A percentile compares a stretch with the other conserved stretches of the same genome.
These are phyloP conservation scores for Graphium sp. DNA, from an alignment of 2,329 filamentous ascomycete genomes.

Conservation along the genomic window DNA sequence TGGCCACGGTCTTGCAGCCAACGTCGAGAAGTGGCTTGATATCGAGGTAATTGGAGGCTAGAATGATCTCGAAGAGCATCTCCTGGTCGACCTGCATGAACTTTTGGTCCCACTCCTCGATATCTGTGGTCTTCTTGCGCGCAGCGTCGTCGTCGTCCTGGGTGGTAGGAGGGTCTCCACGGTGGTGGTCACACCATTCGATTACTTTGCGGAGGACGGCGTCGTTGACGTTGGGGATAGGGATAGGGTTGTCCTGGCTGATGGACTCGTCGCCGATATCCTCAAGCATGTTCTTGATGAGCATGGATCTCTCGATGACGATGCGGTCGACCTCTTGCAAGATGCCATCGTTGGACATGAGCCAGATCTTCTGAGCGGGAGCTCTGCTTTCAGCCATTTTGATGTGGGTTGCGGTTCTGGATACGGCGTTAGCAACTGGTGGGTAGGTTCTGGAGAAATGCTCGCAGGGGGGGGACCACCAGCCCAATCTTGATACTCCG, in stretches of 20 bases:
- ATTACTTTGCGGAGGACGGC: conserved; percentile 89
- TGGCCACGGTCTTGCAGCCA: conserved; percentile 97
- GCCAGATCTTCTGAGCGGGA: conserved; percentile 22
- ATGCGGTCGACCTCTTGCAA: conserved; percentile 46
- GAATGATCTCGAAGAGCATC: conserved; percentile 98
- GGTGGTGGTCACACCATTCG: conserved; percentile 96
- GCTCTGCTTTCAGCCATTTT: conserved; percentile 18
- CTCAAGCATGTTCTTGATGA: conserved; percentile 98
- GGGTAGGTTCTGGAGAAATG: too few species aligned
- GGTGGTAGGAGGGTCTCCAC: conserved; percentile 65
- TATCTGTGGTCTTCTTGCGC: conserved; percentile 96
- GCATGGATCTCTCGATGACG: conserved; percentile 77
- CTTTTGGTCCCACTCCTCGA: conserved; percentile 99
- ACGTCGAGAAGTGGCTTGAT: conserved; percentile 97
- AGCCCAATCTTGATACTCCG: too few species aligned
- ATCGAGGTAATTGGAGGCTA: conserved; percentile 95
- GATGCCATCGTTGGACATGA: conserved; percentile 33
- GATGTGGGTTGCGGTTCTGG: too few species aligned
- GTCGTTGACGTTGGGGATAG: conserved; percentile 87
- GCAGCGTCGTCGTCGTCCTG: conserved; percentile 84
- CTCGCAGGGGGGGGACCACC: too few species aligned
- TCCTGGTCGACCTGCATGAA: conserved; percentile 99
- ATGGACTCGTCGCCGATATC: conserved; percentile 58
- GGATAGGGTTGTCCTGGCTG: conserved; percentile 50
- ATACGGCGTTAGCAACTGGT: too few species aligned